These are phyloP conservation scores for Colletotrichum sp. DNA, from an alignment of 2,329 filamentous ascomycete genomes.

Conservation along the genomic window DNA sequence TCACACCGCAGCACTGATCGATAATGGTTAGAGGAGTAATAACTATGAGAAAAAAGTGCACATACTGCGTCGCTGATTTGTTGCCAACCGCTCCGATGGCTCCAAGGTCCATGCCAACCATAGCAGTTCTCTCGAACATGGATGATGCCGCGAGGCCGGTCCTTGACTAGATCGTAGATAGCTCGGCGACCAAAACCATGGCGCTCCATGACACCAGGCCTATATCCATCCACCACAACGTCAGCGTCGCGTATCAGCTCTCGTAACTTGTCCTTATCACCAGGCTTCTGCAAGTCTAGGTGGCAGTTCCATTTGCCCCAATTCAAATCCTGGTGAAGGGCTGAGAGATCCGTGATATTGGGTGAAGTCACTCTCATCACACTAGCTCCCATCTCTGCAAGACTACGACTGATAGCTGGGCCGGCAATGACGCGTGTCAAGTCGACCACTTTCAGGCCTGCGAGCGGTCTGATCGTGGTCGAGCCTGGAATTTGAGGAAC, in stretches of 20 bases:
- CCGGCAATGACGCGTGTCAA: slow-evolving; percentile 53
- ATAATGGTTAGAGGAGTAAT: too few relatives aligned
- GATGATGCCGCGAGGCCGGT: slow-evolving; percentile 36
- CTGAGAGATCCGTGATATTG: slow-evolving; percentile 42
- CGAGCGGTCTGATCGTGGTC: slow-evolving; percentile 43
- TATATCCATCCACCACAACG: slow-evolving; percentile 54
- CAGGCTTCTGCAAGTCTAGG: slow-evolving; percentile 41
- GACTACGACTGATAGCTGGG: slow-evolving; percentile 43
- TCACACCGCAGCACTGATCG: too few relatives aligned
- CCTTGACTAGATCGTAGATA: slow-evolving; percentile 40
- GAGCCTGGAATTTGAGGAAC: slow-evolving; percentile 21
- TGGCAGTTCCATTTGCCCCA: slow-evolving; percentile 53
- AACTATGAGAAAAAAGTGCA: not conserved
- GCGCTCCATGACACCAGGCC: slow-evolving; percentile 50
- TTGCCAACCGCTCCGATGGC: slow-evolving; percentile 55
- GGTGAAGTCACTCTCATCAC: slow-evolving; percentile 48
- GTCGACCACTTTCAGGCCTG: slow-evolving; percentile 53
- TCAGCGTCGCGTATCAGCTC: slow-evolving; percentile 51
- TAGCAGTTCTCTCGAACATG: slow-evolving; percentile 59
- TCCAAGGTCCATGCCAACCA: slow-evolving; percentile 54
- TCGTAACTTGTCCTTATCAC: not conserved
- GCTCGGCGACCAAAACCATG: slow-evolving; percentile 47
- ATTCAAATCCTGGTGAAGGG: slow-evolving; percentile 49
- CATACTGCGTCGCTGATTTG: slow-evolving; percentile 53
- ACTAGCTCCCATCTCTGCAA: slow-evolving; percentile 51